These are phyloP conservation scores for Botryotinia convoluta DNA, from an alignment of 2,329 filamentous ascomycete species.

Conservation along the genomic window DNA sequence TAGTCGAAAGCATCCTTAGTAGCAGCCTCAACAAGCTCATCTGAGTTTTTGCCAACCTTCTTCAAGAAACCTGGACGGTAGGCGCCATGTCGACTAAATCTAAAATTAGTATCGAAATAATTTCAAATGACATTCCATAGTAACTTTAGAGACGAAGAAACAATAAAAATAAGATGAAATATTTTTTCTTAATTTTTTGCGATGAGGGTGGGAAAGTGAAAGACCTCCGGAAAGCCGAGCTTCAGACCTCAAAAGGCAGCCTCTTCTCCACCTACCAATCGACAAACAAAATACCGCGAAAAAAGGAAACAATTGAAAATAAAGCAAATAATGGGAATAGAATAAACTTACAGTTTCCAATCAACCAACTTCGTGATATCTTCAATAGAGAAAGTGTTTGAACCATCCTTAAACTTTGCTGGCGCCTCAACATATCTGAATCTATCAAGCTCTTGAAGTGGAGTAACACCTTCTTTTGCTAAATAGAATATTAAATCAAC, in stretches of 20 bases:
- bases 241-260: neutral
- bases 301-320: slow-evolving; percentile 24
- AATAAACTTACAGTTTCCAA: slow-evolving; percentile 64
- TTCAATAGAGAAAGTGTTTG: slow-evolving; percentile 44
- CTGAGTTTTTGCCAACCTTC: slow-evolving; percentile 54
- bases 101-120: slow-evolving; percentile 2
- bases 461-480: slow-evolving; percentile 31
- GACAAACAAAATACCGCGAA: slow-evolving; percentile 21
- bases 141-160: neutral
- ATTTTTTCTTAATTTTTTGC: slow-evolving; percentile 5
- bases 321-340: neutral
- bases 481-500: slow-evolving; percentile 24
- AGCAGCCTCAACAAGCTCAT: slow-evolving; percentile 45
- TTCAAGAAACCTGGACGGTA: slow-evolving; percentile 61
- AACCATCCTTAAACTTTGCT: slow-evolving; percentile 43
- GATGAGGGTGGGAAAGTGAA: neutral
- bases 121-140: neutral
- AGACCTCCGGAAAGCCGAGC: neutral
- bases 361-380: slow-evolving; percentile 62
- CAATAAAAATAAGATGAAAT: slow-evolving; percentile 5
- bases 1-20: slow-evolving; percentile 52
- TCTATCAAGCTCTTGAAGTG: slow-evolving; percentile 55
- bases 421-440: slow-evolving; percentile 58
- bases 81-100: slow-evolving; percentile 51
- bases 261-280: neutral